These are phyloP conservation scores for Chondrostereum purpureum DNA, from an alignment of 1,284 basidiomycete genomes.

Conservation along the genomic window DNA sequence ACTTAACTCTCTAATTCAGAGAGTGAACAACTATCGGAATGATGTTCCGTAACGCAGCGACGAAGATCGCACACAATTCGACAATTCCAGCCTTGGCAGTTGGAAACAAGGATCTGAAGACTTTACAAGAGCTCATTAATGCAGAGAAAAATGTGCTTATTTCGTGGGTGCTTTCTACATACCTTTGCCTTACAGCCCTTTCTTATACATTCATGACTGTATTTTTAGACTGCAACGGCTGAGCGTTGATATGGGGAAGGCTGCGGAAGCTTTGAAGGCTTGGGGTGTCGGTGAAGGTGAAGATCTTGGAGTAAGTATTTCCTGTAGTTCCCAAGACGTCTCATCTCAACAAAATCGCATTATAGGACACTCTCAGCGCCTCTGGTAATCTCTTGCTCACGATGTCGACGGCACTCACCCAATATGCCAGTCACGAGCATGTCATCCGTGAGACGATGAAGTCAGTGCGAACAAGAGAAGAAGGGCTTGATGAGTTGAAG, in stretches of 20 bases:
- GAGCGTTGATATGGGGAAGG: conserved; percentile 60
- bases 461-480: conserved; percentile 78
- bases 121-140: conserved; percentile 84
- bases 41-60: conserved; percentile 72
- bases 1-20: too few relatives aligned
- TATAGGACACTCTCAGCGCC: conserved; percentile 71
- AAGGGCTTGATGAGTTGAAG: conserved; percentile 74
- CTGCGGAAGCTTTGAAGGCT: conserved; percentile 66
- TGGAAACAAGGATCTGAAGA: conserved; percentile 70
- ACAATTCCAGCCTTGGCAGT: conserved; percentile 63
- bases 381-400: conserved; percentile 68
- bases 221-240: conserved; percentile 56
- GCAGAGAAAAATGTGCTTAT: conserved; percentile 81
- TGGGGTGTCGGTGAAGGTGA: conserved; percentile 88
- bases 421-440: conserved; percentile 72
- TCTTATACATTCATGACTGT: not conserved
- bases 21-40: too few relatives aligned
- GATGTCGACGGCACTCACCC: conserved; percentile 63
- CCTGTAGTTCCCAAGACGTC: not conserved
- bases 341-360: conserved; percentile 7
- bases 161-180: conserved; percentile 41
- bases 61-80: conserved; percentile 80
- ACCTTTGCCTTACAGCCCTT: conserved; percentile 1
- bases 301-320: conserved; percentile 64
- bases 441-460: conserved; percentile 74